Conservation (phyloP, 768 basidiomycete species). For the Lactarius sanguifluus region DNA sequence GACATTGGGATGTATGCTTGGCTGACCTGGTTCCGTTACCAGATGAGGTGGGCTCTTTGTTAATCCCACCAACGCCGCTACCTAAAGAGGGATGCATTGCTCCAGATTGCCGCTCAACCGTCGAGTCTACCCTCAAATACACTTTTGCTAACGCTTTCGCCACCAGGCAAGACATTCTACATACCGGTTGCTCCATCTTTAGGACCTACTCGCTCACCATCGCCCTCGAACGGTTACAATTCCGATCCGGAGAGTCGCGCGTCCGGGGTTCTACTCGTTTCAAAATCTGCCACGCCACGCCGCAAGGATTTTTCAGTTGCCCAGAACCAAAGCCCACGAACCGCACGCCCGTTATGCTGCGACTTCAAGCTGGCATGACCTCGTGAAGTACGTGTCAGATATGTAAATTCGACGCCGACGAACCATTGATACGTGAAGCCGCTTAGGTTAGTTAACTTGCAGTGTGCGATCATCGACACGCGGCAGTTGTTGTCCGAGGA, state of each 20-base stretch:
- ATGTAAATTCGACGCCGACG: slow-evolving; percentile 7
- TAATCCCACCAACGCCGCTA: slow-evolving; percentile 21
- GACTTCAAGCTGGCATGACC: slow-evolving; percentile 64
- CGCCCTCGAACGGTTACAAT: slow-evolving; percentile 62
- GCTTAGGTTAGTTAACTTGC: slow-evolving; percentile 52
- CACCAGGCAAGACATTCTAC: slow-evolving; percentile 60
- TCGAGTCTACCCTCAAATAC: slow-evolving; percentile 69
- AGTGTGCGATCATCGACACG: slow-evolving; percentile 52
- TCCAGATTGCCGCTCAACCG: slow-evolving; percentile 41
- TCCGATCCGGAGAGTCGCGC: slow-evolving; percentile 68
- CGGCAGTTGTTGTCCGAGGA: slow-evolving; percentile 50
- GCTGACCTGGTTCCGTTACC: slow-evolving; percentile 56
- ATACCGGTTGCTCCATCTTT: slow-evolving; percentile 42
- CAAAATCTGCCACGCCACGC: slow-evolving; percentile 13
- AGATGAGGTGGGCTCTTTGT: slow-evolving; percentile 52
- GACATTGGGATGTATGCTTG: slow-evolving; percentile 67
- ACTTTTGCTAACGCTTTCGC: slow-evolving; percentile 62
- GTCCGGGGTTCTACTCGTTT: slow-evolving; percentile 30
- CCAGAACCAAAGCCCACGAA: slow-evolving; percentile 9
- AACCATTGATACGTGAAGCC: background rate
- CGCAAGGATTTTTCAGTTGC: slow-evolving; percentile 19
- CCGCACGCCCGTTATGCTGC: slow-evolving; percentile 36
- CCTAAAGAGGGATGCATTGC: slow-evolving; percentile 5
- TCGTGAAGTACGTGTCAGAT: slow-evolving; percentile 58
- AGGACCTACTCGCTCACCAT: slow-evolving; percentile 45